Evolutionary conservation across 2,329 filamentous ascomycete species (phyloP).

Genomic region (Pyricularia grisea): DNA sequence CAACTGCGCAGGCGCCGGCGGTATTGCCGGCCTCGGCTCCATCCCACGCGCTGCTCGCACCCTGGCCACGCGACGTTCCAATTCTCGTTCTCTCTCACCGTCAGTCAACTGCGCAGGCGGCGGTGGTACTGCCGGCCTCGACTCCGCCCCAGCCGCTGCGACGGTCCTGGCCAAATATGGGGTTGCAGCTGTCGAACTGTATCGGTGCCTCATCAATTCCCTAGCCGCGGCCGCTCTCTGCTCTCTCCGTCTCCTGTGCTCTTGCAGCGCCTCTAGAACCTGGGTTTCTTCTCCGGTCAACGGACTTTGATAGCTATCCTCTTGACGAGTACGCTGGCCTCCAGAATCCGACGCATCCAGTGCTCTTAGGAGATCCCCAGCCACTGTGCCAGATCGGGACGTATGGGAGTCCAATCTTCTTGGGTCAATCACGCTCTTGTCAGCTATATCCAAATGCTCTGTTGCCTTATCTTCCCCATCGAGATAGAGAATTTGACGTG

Average conservation of each 20-base stretch:
- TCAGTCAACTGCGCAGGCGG: neutral
- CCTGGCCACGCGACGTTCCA: neutral
- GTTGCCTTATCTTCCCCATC: conserved; percentile 44
- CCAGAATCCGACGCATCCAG: neutral
- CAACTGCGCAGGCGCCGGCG: neutral
- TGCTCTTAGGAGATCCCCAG: neutral
- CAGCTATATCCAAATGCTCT: conserved; percentile 45
- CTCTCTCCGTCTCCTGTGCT: conserved; percentile 41
- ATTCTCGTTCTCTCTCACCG: neutral
- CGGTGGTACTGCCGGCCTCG: neutral
- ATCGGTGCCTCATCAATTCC: conserved; percentile 3
- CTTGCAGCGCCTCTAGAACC: conserved; percentile 46
- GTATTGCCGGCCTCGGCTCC: neutral
- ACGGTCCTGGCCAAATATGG: neutral
- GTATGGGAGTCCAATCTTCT: conserved; percentile 35
- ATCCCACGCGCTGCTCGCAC: too few relatives aligned
- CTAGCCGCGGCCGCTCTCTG: conserved; percentile 17
- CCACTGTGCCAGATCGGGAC: neutral
- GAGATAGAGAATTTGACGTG: conserved; percentile 60
- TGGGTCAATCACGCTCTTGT: conserved; percentile 44
- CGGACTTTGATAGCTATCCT: conserved; percentile 37
- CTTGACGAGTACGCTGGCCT: neutral
- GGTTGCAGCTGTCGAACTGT: neutral
- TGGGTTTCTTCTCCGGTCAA: conserved; percentile 44
- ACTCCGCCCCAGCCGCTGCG: neutral